phyloP scores from a whole-genome alignment of 257 asterid species.

The Salvia splendens region DNA sequence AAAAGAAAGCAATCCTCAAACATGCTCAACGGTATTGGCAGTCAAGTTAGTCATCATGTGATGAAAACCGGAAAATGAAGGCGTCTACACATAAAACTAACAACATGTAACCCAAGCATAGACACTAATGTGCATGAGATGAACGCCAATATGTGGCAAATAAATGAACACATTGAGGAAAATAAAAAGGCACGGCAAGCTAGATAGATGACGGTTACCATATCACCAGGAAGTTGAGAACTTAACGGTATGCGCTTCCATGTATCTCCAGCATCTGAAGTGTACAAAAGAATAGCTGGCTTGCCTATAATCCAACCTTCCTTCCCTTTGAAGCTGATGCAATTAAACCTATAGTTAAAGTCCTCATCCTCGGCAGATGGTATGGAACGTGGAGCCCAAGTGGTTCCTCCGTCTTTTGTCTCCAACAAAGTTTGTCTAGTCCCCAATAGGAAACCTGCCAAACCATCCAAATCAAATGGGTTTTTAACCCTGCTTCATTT shows the following conservation, averaged over 20 bases:
- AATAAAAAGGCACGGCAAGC: conserved; percentile 1
- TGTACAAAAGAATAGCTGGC: conserved; percentile 82
- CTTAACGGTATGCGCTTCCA: conserved; percentile 88
- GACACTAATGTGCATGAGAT: background rate
- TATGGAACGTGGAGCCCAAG: conserved; percentile 83
- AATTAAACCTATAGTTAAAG: conserved; percentile 86
- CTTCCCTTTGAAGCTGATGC: conserved; percentile 89
- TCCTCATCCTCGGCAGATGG: conserved; percentile 97
- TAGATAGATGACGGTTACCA: conserved; percentile 46
- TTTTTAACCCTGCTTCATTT: background rate
- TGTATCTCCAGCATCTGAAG: conserved; percentile 81
- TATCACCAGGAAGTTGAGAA: conserved; percentile 94
- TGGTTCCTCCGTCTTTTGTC: conserved; percentile 91
- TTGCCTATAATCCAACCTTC: conserved; percentile 99
- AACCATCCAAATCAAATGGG: conserved; percentile 28
- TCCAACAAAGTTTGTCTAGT: conserved; percentile 92
- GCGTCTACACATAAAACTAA: background rate
- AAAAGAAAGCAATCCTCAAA: background rate
- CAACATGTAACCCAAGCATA: background rate
- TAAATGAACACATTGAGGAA: background rate
- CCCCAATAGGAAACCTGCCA: conserved; percentile 75
- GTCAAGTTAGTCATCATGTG: conserved; percentile 11
- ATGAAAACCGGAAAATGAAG: background rate
- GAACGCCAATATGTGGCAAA: background rate
- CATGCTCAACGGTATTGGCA: background rate